phyloP scores from a whole-genome alignment of 306 rosid species.

The Quercus engelmannii region DNA sequence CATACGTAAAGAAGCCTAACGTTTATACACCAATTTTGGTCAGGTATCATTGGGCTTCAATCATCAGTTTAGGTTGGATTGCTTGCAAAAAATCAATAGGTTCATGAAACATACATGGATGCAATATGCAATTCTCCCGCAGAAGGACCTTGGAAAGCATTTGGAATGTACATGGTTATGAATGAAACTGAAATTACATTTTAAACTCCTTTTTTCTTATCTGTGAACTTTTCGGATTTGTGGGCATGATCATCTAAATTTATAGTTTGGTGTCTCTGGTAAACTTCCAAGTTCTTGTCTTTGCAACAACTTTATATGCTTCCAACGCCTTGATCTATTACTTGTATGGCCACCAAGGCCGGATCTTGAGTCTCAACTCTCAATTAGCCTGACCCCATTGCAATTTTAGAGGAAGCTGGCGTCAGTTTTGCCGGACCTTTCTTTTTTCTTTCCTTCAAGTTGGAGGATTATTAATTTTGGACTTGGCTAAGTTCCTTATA shows the following conservation, averaged over 20 bases:
- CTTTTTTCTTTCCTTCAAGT: not conserved
- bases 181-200: not conserved
- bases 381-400: not conserved
- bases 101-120: slow-evolving; percentile 4
- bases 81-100: not conserved
- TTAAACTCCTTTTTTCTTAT: not conserved
- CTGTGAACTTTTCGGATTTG: not conserved
- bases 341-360: not conserved
- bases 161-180: not conserved
- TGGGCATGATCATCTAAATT: not conserved
- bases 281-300: not conserved
- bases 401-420: not conserved
- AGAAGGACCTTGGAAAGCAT: too few relatives aligned
- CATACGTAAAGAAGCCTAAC: slow-evolving; percentile 17
- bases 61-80: slow-evolving; percentile 51
- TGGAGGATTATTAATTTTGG: not conserved
- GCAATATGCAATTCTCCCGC: not conserved
- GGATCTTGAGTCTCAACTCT: not conserved
- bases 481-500: not conserved
- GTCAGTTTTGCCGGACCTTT: not conserved
- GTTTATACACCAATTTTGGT: slow-evolving; percentile 5
- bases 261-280: not conserved
- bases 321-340: not conserved
- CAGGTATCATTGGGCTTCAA: slow-evolving; percentile 83
- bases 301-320: not conserved